These are phyloP conservation scores for Cutaneotrichosporon cyanovorans DNA, from an alignment of 1,284 basidiomycete species.

Conservation along the genomic window DNA sequence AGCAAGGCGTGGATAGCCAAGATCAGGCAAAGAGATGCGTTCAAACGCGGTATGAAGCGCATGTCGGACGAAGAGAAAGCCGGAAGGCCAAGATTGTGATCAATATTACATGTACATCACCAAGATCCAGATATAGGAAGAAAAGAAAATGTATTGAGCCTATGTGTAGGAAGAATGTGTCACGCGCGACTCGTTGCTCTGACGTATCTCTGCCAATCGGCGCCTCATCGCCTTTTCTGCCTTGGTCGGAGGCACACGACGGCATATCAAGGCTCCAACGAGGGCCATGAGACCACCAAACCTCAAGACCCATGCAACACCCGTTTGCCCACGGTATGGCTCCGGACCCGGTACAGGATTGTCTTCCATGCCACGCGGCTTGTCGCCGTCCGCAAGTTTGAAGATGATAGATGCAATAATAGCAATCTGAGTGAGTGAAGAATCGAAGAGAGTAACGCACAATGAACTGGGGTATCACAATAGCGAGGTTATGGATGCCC, in stretches of 20 bases:
- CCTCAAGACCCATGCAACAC: conserved; percentile 85
- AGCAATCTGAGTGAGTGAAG: conserved; percentile 58
- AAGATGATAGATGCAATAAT: conserved; percentile 79
- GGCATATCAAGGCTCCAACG: conserved; percentile 64
- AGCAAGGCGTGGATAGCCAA: background rate
- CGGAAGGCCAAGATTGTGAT: background rate
- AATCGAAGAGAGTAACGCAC: conserved; percentile 50
- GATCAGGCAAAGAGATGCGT: background rate
- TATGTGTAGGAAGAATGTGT: no score
- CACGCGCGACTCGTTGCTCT: no score
- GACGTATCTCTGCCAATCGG: conserved; percentile 68
- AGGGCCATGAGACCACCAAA: conserved; percentile 82
- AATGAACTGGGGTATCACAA: conserved; percentile 85
- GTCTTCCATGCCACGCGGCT: conserved; percentile 35
- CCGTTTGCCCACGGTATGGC: conserved; percentile 65
- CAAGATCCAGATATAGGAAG: no score
- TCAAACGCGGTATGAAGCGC: background rate
- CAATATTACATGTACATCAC: no score
- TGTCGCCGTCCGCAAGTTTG: conserved; percentile 56
- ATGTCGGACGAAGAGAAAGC: background rate
- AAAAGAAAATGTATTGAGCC: no score
- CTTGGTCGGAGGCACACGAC: conserved; percentile 73
- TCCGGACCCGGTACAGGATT: background rate
- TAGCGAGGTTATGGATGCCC: conserved; percentile 90
- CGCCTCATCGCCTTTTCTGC: conserved; percentile 80